Evolutionary conservation across 306 rosid species (phyloP).

Genomic region (Sindora glabra): DNA sequence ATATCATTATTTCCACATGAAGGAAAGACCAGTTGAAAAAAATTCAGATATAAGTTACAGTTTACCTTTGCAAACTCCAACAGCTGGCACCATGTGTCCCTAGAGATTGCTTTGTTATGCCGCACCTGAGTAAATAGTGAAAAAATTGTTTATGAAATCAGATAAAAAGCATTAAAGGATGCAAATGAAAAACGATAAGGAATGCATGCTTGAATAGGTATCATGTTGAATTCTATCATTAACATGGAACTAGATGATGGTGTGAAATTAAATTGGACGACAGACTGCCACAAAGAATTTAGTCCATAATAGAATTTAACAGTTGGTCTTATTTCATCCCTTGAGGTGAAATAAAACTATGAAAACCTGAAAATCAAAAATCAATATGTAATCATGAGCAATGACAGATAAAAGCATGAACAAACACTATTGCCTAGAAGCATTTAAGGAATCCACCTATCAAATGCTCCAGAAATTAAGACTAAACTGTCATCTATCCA

Average conservation of each 20-base stretch:
- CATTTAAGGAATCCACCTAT: background rate
- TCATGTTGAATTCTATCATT: background rate
- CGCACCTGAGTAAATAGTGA: conserved; percentile 53
- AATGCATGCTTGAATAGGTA: background rate
- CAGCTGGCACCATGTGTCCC: conserved; percentile 98
- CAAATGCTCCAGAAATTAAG: too few relatives aligned
- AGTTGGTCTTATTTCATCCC: background rate
- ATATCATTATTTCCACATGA: too few relatives aligned
- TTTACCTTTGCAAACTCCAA: conserved; percentile 96
- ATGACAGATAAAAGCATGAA: background rate
- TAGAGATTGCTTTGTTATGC: conserved; percentile 91
- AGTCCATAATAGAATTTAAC: background rate
- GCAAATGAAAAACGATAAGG: background rate
- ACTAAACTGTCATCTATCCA: background rate
- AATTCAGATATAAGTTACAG: background rate
- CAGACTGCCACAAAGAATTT: background rate
- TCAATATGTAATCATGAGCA: background rate
- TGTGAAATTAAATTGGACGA: background rate
- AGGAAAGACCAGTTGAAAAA: background rate
- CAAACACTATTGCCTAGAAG: background rate
- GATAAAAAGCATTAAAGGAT: background rate
- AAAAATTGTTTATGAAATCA: background rate
- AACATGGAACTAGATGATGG: background rate
- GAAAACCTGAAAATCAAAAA: too few relatives aligned
- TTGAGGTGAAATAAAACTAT: background rate